phyloP scores from a whole-genome alignment of 352 stramenopile species.

The Phytophthora melonis region DNA sequence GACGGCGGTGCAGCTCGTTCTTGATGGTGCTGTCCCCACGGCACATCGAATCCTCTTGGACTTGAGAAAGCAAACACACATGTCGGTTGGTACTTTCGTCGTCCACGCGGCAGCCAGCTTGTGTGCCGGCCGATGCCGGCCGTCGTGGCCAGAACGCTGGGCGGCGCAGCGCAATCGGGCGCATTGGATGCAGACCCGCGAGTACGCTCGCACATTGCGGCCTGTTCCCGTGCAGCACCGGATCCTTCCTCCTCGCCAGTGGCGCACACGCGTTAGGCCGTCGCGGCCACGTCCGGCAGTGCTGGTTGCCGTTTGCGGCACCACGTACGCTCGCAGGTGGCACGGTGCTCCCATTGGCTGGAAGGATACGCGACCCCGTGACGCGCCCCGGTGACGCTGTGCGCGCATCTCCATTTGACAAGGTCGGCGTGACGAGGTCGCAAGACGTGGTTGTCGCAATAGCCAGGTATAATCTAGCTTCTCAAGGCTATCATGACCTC shows the following conservation, averaged over 20 bases:
- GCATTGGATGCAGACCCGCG: conserved; percentile 33
- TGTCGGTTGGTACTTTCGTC: background rate
- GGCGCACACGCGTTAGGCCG: background rate
- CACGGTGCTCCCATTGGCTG: background rate
- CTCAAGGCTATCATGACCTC: background rate
- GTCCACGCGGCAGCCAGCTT: no score
- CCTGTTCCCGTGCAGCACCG: conserved; percentile 23
- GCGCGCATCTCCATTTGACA: background rate
- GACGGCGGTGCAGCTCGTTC: no score
- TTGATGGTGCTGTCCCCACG: no score
- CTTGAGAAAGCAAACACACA: background rate
- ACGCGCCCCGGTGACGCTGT: background rate
- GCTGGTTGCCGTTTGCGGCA: background rate
- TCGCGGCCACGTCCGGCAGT: no score
- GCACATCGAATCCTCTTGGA: no score
- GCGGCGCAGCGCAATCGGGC: conserved; percentile 22
- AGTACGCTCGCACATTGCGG: conserved; percentile 37
- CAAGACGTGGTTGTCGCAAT: background rate
- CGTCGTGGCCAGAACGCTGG: background rate
- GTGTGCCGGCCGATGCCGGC: no score
- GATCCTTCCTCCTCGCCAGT: background rate
- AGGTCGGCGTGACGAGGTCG: background rate
- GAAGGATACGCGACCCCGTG: background rate
- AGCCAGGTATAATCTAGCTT: background rate
- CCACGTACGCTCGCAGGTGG: conserved; percentile 1